Base-by-base conservation (phyloP, 2,329 filamentous ascomycete genomes). In the Sarocladiaceae sp. region DNA sequence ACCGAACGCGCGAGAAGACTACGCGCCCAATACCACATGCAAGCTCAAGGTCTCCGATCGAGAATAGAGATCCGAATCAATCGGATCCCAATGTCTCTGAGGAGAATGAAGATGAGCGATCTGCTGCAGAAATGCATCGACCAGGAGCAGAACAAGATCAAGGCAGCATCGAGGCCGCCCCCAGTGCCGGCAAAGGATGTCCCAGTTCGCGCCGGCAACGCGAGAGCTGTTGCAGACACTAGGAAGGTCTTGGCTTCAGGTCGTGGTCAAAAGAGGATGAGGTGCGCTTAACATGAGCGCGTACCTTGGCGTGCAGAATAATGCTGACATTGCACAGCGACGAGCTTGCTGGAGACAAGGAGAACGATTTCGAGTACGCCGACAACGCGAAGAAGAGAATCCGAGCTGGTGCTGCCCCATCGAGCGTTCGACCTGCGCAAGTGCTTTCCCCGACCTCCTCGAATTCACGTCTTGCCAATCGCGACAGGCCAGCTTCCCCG, bases 51-150 rank as follows among this genome's bases (percentile, higher is more conserved):
- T 56, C 79, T 97, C 35, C 83, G 88, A 55, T 86, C 90, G 55
- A 86, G 93, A 55, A 86, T 99, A 50, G 92, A 97, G 69, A 88
- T 96, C 72, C 88, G 94, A 70, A 81, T 97, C 67, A 96, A 97
- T 66, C 86, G 94, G 51, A 94, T 97, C 50, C 94, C 94, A 7
- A 80, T 83, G 60, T 79, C 85, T 15, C 72, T 96, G 57, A 85
- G 93, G 54, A 88, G 87, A 63, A 78, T 83, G 56, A 95, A 83
- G 53, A 93, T 99, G 78, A 84, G 84, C 52, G 92, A 96, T 40
- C 76, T 97, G 8, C 66, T 92, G 12, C 64, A 70, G 47, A 82
- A 74, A 58, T 73, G 73, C 58, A 54, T 69, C n/a, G 70, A 75
- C 26, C 69, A 77, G 52, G 71, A 75, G 50, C 67, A 75, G 50